phyloP scores from a whole-genome alignment of 1,139 yeast genomes.

The Pneumocystis canis region DNA sequence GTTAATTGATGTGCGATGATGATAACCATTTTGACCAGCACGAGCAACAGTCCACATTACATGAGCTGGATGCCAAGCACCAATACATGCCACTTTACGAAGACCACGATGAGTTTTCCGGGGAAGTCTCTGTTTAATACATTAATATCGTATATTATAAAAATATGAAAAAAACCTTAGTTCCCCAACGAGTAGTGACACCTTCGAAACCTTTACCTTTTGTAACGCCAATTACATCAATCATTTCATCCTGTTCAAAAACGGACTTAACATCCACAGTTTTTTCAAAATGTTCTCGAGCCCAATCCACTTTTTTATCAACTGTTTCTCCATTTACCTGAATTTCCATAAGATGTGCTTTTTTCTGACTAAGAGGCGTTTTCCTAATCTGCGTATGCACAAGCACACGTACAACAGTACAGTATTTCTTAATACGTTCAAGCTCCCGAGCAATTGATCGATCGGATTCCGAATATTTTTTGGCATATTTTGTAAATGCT shows the following conservation, averaged over 20 bases:
- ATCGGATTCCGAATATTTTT: slow-evolving; percentile 89
- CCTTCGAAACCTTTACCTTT: slow-evolving; percentile 99
- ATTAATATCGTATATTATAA: neutral
- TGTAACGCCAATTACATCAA: slow-evolving; percentile 98
- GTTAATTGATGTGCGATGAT: slow-evolving; percentile 99
- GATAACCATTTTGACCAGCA: slow-evolving; percentile 99
- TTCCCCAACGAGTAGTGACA: slow-evolving; percentile 80
- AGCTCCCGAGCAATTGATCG: slow-evolving; percentile 87
- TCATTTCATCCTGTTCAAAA: slow-evolving; percentile 96
- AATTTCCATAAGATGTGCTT: slow-evolving; percentile 99
- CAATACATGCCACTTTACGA: slow-evolving; percentile 99
- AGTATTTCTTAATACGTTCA: slow-evolving; percentile 98
- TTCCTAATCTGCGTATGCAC: slow-evolving; percentile 99
- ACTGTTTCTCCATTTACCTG: slow-evolving; percentile 99
- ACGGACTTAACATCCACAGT: slow-evolving; percentile 91
- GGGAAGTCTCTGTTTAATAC: slow-evolving; percentile 47
- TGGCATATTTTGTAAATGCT: slow-evolving; percentile 99
- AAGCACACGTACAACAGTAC: slow-evolving; percentile 94
- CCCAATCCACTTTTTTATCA: slow-evolving; percentile 97
- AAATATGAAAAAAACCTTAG: neutral
- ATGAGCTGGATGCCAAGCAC: slow-evolving; percentile 99
- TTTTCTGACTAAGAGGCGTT: slow-evolving; percentile 98
- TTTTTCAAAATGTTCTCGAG: slow-evolving; percentile 98
- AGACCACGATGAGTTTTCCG: slow-evolving; percentile 99
- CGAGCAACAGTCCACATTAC: slow-evolving; percentile 99